These are phyloP conservation scores for Tillandsia fasciculata DNA, from an alignment of 176 grass and related monocot species.

Conservation along the genomic window DNA sequence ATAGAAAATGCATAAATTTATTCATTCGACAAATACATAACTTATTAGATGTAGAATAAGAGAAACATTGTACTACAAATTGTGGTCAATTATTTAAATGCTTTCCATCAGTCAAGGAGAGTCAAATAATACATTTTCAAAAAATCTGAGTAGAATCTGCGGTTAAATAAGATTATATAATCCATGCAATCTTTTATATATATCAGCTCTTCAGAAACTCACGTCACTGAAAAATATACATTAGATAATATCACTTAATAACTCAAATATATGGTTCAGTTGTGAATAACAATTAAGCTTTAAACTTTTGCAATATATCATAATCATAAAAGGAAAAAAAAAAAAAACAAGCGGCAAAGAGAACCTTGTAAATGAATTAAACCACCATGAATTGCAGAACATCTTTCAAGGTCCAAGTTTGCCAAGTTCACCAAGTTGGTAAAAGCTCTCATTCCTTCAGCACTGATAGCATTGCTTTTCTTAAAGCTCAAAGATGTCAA, in stretches of 20 bases:
- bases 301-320: background rate
- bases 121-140: no score
- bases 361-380: slow-evolving; percentile 89
- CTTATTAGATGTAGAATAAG: no score
- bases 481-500: slow-evolving; percentile 81
- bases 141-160: background rate
- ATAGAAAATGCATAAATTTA: no score
- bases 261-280: background rate
- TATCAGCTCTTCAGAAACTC: background rate
- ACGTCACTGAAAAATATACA: background rate
- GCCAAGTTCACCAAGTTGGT: slow-evolving; percentile 74
- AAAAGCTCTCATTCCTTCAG: slow-evolving; percentile 74
- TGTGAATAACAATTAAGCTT: background rate
- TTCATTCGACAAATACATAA: no score
- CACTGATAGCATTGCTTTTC: slow-evolving; percentile 64
- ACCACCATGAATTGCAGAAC: slow-evolving; percentile 68
- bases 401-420: slow-evolving; percentile 82
- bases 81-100: no score
- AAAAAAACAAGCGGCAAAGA: slow-evolving; percentile 15
- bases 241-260: background rate
- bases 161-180: background rate
- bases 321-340: background rate
- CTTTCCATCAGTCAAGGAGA: no score
- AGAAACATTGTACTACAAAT: no score
- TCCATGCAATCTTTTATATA: background rate